Evolutionary conservation across 306 rosid genomes (phyloP).

Genomic region (Medicago lupulina): DNA sequence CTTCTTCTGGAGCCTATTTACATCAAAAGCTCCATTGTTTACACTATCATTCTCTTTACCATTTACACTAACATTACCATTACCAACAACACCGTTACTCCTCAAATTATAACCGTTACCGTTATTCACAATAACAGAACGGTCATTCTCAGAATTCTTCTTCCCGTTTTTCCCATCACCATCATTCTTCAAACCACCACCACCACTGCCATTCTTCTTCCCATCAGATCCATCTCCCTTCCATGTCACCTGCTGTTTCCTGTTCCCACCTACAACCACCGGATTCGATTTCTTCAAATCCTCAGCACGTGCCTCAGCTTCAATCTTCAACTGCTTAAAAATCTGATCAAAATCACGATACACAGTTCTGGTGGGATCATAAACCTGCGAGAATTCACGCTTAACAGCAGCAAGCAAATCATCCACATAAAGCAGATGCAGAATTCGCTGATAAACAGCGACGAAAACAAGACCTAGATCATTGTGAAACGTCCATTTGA

Average conservation of each 20-base stretch:
- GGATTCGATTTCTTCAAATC: constrained; percentile 75
- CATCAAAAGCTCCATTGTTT: constrained; percentile 94
- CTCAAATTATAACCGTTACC: constrained; percentile 56
- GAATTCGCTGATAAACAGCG: constrained; percentile 87
- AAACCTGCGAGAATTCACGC: constrained; percentile 70
- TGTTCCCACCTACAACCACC: not conserved
- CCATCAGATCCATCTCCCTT: constrained; percentile 66
- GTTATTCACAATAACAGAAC: constrained; percentile 48
- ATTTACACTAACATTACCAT: constrained; percentile 43
- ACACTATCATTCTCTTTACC: constrained; percentile 78
- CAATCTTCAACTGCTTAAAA: constrained; percentile 69
- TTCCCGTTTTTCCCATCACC: constrained; percentile 47
- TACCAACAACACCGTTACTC: constrained; percentile 28
- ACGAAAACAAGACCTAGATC: constrained; percentile 92
- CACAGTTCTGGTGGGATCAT: constrained; percentile 62
- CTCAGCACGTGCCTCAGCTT: constrained; percentile 90
- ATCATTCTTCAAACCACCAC: constrained; percentile 50
- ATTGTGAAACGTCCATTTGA: constrained; percentile 94
- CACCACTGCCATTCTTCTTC: constrained; percentile 48
- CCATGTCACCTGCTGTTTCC: constrained; percentile 61
- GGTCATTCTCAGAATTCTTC: constrained; percentile 69
- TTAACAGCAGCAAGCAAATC: constrained; percentile 81
- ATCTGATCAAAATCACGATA: constrained; percentile 77
- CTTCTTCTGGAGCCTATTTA: constrained; percentile 88
- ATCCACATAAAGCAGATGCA: constrained; percentile 82